These are phyloP conservation scores for Stylonectria norvegica DNA, from an alignment of 2,329 filamentous ascomycete species.

Conservation along the genomic window DNA sequence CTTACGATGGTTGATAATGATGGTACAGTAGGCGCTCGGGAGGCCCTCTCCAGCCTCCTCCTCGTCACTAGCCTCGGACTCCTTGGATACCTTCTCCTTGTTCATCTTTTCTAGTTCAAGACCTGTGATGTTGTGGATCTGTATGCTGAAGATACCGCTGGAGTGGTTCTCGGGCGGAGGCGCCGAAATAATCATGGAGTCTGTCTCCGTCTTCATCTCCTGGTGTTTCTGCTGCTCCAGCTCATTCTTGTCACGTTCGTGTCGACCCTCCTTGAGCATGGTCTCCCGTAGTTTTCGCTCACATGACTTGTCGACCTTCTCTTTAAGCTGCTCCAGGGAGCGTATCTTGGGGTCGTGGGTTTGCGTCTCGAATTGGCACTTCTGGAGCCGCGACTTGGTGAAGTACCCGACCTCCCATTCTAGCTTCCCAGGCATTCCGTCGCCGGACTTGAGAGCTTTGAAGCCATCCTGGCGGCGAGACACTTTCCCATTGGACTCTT, in stretches of 20 bases:
- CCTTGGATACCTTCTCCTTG: slow-evolving; percentile 48
- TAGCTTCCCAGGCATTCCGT: slow-evolving; percentile 66
- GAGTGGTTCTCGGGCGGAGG: slow-evolving; percentile 60
- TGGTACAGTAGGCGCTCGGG: slow-evolving; percentile 68
- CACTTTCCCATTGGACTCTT: slow-evolving; percentile 59
- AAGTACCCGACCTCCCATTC: slow-evolving; percentile 71
- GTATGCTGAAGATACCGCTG: slow-evolving; percentile 65
- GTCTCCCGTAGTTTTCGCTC: slow-evolving; percentile 65
- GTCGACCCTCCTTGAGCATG: slow-evolving; percentile 41
- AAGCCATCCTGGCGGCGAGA: slow-evolving; percentile 63
- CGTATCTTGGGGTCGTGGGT: slow-evolving; percentile 56
- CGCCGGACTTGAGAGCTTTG: slow-evolving; percentile 59
- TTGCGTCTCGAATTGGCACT: slow-evolving; percentile 59
- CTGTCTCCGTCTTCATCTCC: slow-evolving; percentile 58
- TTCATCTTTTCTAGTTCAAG: slow-evolving; percentile 59
- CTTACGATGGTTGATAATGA: slow-evolving; percentile 70
- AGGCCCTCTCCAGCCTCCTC: slow-evolving; percentile 62
- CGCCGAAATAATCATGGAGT: slow-evolving; percentile 65
- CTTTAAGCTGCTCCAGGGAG: slow-evolving; percentile 55
- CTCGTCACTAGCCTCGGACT: slow-evolving; percentile 47
- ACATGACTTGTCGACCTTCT: slow-evolving; percentile 52
- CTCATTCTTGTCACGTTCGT: slow-evolving; percentile 58
- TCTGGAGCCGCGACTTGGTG: slow-evolving; percentile 61
- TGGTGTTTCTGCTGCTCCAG: slow-evolving; percentile 65
- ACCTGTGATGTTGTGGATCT: slow-evolving; percentile 70